A percentile compares a stretch with the other conserved stretches of the same genome.
phyloP scores from a whole-genome alignment of 2,329 filamentous ascomycete genomes.

The Aurifilum marmelostoma region DNA sequence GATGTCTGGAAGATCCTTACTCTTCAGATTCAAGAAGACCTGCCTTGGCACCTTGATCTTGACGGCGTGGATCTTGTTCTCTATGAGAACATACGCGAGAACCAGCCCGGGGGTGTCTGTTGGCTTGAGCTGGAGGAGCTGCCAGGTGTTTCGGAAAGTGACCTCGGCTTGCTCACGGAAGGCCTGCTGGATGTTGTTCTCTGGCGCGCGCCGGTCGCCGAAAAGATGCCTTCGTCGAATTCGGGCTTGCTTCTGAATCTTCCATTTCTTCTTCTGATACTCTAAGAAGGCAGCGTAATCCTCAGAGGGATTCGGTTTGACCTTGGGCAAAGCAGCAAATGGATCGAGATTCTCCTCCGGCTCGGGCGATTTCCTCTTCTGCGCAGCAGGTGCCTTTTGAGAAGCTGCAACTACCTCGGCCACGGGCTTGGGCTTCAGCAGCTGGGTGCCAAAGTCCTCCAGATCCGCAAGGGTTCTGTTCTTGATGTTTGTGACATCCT shows the following conservation, averaged over 20 bases:
- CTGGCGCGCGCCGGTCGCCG: conserved; percentile 75
- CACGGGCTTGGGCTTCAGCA: conserved; percentile 67
- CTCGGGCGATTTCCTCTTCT: conserved; percentile 77
- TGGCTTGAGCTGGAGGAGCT: conserved; percentile 82
- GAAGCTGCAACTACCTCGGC: conserved; percentile 57
- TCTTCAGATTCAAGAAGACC: conserved; percentile 89
- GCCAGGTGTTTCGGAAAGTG: conserved; percentile 92
- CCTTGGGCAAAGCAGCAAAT: conserved; percentile 77
- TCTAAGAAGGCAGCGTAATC: conserved; percentile 87
- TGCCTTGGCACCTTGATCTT: conserved; percentile 89
- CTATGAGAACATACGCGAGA: conserved; percentile 86
- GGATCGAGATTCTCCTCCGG: conserved; percentile 71
- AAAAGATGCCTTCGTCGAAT: conserved; percentile 87
- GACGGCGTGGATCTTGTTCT: conserved; percentile 84
- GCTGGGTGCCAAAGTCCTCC: conserved; percentile 77
- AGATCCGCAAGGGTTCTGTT: conserved; percentile 65
- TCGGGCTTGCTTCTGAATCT: conserved; percentile 90
- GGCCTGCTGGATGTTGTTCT: conserved; percentile 64
- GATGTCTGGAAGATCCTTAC: conserved; percentile 83
- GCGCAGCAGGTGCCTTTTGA: conserved; percentile 55
- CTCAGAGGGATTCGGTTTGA: conserved; percentile 82
- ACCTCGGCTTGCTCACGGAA: conserved; percentile 93
- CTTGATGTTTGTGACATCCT: conserved; percentile 71
- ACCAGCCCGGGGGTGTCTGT: conserved; percentile 87
- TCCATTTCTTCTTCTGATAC: conserved; percentile 99